Base-by-base conservation (phyloP, 805 yeast genomes). In the Cyberlindnera petersonii region DNA sequence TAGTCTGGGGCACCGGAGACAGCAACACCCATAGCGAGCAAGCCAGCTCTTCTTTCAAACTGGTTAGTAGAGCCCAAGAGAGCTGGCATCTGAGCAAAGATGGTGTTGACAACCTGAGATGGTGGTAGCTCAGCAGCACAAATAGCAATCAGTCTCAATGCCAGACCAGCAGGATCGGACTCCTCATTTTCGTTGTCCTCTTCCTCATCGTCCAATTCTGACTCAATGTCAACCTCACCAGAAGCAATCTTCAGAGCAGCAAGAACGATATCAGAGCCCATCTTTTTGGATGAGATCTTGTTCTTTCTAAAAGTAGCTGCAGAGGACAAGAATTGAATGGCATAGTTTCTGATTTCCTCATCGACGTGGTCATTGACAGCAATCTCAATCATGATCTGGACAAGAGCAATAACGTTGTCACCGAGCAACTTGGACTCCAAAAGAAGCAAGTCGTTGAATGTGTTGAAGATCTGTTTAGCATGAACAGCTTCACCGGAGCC, bases 181-280 rank as follows among this genome's bases (percentile, higher is more conserved):
- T 91, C 98, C 66, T 88, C 96, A 58, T 86, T 88, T 63, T 88
- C 96, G 51, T 86, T 91, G 53, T 88, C 94, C 58, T 86, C 96
- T 47, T 83, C 89, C 55, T 84, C 91, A 44, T 76, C 80, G 47
- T 78, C 77, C 48, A 84, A 71, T 59, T 83, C 91, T 24, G 75
- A 81, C 38, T 77, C 85, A 31, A 77, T 82, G 49, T 84, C 93
- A 39, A 82, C 77, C 53, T 84, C 94, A 64, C 86, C 95, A 47
- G 88, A 73, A 18, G 93, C 82, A 47, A 91, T 79, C 51, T 75
- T 72, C 43, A 86, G 68, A 41, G 93, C 91, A 46, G 83, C 73
- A 47, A 75, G 61, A 30, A 93, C 78, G 52, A 93, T 74, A 40
- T 74, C 76, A 31, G 87, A 89, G 43, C 97, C 98, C 48, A 89